Evolutionary conservation across 345 rosid species (phyloP).

Genomic region (Stellera chamaejasme): DNA sequence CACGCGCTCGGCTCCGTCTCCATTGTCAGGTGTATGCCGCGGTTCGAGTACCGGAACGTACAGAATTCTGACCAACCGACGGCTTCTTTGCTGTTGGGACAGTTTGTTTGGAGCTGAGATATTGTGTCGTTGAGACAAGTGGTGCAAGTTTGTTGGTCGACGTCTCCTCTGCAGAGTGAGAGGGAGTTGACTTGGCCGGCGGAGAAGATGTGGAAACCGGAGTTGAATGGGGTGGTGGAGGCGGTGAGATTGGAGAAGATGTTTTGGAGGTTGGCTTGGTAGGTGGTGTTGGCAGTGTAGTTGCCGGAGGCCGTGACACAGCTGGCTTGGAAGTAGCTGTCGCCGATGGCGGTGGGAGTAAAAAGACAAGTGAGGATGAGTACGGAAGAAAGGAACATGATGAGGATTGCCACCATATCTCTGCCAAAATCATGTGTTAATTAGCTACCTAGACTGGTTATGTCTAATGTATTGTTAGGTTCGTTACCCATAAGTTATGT

Average conservation of each 20-base stretch:
- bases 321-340: background rate
- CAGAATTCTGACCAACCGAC: slow-evolving; percentile 31
- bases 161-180: slow-evolving; percentile 37
- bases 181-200: slow-evolving; percentile 23
- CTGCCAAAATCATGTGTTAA: no score
- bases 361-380: background rate
- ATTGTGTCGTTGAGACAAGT: slow-evolving; percentile 21
- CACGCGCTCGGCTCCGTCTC: slow-evolving; percentile 11
- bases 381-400: background rate
- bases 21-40: slow-evolving; percentile 11
- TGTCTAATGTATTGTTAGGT: no score
- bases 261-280: slow-evolving; percentile 13
- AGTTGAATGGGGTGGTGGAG: slow-evolving; percentile 1
- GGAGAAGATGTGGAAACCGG: slow-evolving; percentile 14
- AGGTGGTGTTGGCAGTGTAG: slow-evolving; percentile 1
- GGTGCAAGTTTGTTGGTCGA: slow-evolving; percentile 18
- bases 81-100: slow-evolving; percentile 29
- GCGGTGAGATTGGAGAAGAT: slow-evolving; percentile 7
- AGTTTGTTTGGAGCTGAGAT: slow-evolving; percentile 10
- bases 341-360: background rate
- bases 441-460: no score
- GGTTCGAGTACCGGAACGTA: slow-evolving; percentile 35
- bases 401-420: background rate
- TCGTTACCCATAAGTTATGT: no score
- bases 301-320: background rate